A percentile compares a stretch with the other conserved stretches of the same genome.
Evolutionary conservation across 495 filamentous ascomycete genomes (phyloP).

Genomic region (Trichodelitschia bisporula): DNA sequence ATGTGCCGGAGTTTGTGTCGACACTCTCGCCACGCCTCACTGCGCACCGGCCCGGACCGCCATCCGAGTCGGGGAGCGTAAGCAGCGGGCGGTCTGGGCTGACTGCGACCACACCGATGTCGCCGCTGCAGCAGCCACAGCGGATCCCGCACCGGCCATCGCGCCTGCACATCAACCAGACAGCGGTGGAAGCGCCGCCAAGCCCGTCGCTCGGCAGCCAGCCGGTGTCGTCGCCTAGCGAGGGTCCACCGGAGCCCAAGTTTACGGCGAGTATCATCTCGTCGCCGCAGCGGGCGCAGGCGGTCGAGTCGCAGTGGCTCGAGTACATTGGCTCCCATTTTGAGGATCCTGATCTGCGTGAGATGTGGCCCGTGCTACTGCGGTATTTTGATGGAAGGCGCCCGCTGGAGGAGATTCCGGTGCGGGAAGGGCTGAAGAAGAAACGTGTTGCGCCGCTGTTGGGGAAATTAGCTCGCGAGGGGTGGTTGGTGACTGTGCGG

Average conservation of each 20-base stretch:
- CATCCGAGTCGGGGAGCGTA: no score
- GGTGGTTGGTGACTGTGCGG: conserved; percentile 21
- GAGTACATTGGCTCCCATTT: conserved; percentile 33
- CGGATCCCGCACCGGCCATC: no score
- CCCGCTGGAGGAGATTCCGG: conserved; percentile 66
- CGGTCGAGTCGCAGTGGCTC: conserved; percentile 45
- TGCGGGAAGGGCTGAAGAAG: conserved; percentile 61
- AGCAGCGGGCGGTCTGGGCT: no score
- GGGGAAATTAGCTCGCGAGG: conserved; percentile 29
- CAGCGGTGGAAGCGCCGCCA: no score
- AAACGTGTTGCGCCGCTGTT: conserved; percentile 54
- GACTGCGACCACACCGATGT: no score
- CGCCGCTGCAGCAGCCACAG: no score
- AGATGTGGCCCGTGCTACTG: conserved; percentile 27
- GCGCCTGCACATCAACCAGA: no score
- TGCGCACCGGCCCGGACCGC: no score
- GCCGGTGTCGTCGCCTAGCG: conserved; percentile 2
- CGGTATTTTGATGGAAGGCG: conserved; percentile 76
- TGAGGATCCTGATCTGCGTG: conserved; percentile 16
- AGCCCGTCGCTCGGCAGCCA: no score
- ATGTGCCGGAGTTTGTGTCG: no score
- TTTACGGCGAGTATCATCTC: conserved; percentile 19
- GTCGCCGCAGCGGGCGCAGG: conserved; percentile 28
- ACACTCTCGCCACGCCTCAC: no score
- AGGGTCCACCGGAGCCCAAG: neutral